phyloP scores from a whole-genome alignment of 495 filamentous ascomycete species.

The Aspergillus cavernicola region DNA sequence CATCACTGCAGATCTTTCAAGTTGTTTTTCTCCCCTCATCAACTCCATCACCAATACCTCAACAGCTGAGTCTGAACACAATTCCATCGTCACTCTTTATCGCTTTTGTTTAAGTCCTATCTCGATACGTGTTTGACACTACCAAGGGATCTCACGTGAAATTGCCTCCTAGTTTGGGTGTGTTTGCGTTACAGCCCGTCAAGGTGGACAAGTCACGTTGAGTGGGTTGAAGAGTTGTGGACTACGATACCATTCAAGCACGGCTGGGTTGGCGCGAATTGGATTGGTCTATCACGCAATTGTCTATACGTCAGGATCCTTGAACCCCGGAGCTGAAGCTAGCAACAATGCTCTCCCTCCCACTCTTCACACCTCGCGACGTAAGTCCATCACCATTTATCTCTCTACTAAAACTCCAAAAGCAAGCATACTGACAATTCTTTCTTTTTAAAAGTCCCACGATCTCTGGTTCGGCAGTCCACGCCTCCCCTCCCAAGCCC shows the following conservation, averaged over 20 bases:
- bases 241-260: no score
- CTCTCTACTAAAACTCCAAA: no score
- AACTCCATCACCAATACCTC: background rate
- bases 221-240: no score
- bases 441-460: no score
- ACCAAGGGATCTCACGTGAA: no score
- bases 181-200: background rate
- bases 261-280: background rate
- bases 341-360: constrained; percentile 64
- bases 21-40: background rate
- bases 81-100: background rate
- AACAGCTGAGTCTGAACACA: background rate
- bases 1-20: background rate
- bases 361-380: constrained; percentile 66
- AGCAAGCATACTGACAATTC: no score
- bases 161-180: background rate
- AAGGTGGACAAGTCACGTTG: no score
- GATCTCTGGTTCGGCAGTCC: constrained; percentile 64
- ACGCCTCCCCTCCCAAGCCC: constrained; percentile 17
- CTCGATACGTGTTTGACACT: no score
- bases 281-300: no score
- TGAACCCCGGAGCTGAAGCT: background rate
- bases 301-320: background rate
- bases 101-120: background rate
- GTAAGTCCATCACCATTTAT: constrained; percentile 56